Percentiles rank a stretch among this genome's conserved stretches.
These are phyloP conservation scores for Ophiostoma sp. DNA, from an alignment of 2,329 filamentous ascomycete genomes.

Conservation along the genomic window DNA sequence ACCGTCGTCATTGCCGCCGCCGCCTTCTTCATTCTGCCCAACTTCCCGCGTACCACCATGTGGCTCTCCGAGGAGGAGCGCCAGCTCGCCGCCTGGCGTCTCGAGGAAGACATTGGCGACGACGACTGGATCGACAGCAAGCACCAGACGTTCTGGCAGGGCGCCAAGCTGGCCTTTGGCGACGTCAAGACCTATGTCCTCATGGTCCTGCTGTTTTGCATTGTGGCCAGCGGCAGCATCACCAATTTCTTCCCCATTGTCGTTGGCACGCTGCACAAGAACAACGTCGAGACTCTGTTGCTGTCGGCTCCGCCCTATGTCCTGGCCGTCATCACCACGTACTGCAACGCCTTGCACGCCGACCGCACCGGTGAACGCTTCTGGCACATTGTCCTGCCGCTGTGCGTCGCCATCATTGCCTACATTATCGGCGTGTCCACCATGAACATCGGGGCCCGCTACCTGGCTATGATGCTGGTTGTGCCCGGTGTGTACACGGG, in stretches of 20 bases:
- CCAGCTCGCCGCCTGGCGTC: constrained; percentile 46
- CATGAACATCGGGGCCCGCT: constrained; percentile 59
- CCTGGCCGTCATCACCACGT: constrained; percentile 60
- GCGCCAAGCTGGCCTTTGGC: constrained; percentile 54
- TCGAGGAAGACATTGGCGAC: constrained; percentile 55
- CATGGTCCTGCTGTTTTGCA: constrained; percentile 58
- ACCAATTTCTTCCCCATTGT: constrained; percentile 70
- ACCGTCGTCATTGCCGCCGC: constrained; percentile 30
- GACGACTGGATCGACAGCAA: constrained; percentile 61
- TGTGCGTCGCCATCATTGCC: constrained; percentile 60
- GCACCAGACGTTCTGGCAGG: constrained; percentile 56
- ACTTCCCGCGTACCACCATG: constrained; percentile 55
- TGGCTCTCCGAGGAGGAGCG: constrained; percentile 50
- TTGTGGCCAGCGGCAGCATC: constrained; percentile 56
- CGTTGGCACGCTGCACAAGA: constrained; percentile 66
- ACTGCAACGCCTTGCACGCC: constrained; percentile 68
- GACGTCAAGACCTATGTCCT: constrained; percentile 63
- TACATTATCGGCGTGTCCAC: constrained; percentile 70
- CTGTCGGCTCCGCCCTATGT: constrained; percentile 67
- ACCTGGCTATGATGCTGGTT: constrained; percentile 73
- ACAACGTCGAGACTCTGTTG: constrained; percentile 58
- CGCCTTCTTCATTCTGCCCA: constrained; percentile 50
- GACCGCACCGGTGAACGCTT: constrained; percentile 71
- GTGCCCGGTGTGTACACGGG: constrained; percentile 52
- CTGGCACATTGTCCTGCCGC: constrained; percentile 64